Evolutionary conservation across 495 filamentous ascomycete genomes (phyloP).

Genomic region (Trichoderma gamsii): DNA sequence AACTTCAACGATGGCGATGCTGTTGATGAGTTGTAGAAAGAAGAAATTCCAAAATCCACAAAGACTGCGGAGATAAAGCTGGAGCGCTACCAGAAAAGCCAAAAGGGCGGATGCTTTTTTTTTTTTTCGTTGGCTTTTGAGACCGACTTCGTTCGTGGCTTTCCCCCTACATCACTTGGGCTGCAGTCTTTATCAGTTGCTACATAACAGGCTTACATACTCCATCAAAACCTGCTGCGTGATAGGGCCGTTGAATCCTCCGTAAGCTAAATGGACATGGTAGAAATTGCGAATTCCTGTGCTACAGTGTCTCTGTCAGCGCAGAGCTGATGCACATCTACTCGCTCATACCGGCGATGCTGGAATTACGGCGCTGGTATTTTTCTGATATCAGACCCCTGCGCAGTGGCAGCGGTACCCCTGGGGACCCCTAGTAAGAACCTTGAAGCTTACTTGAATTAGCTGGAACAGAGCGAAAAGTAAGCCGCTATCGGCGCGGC

Average conservation of each 20-base stretch:
- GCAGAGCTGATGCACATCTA: not conserved
- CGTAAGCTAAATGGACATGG: not conserved
- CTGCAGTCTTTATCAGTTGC: not conserved
- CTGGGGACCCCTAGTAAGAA: not conserved
- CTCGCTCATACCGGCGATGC: not conserved
- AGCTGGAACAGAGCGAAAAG: not conserved
- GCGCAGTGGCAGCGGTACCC: not conserved
- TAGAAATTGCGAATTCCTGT: not conserved
- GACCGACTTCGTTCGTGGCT: not conserved
- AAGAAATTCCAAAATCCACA: not conserved
- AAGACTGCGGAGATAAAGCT: not conserved
- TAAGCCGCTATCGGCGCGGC: constrained; percentile 13
- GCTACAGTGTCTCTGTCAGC: not conserved
- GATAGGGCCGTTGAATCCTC: not conserved
- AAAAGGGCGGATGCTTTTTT: not conserved
- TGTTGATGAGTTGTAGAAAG: not conserved
- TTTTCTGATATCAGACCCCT: too few species aligned
- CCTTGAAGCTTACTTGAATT: too few species aligned
- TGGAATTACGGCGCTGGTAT: not conserved
- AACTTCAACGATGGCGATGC: not conserved
- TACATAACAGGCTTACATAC: not conserved
- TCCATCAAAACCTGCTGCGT: not conserved
- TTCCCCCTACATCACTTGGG: not conserved
- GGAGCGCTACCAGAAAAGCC: not conserved
- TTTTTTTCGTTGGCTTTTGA: not conserved